Evolutionary conservation across 345 rosid species (phyloP).

Genomic region (Acer campestre): DNA sequence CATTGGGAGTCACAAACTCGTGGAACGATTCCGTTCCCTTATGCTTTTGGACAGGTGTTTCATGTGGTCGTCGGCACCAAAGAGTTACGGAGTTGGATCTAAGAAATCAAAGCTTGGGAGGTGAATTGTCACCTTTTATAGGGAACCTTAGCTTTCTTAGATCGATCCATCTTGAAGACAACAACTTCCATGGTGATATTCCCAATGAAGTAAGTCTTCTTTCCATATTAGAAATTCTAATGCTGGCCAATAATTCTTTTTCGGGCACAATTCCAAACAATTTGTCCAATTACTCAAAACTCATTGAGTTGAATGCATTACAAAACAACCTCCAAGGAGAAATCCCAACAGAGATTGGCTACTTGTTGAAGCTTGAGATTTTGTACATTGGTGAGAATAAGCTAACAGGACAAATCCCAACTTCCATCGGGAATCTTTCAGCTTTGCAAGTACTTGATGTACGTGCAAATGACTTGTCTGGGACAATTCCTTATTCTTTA

Average conservation of each 20-base stretch:
- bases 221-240: neutral
- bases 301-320: neutral
- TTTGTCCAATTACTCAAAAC: slow-evolving; percentile 8
- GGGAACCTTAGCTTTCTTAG: neutral
- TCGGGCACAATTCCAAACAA: neutral
- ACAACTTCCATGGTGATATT: slow-evolving; percentile 2
- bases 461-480: too few species aligned
- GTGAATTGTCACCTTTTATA: neutral
- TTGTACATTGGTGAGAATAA: neutral
- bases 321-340: slow-evolving; percentile 5
- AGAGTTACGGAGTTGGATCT: neutral
- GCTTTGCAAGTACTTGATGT: too few species aligned
- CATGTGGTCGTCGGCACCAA: neutral
- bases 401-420: neutral
- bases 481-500: too few species aligned
- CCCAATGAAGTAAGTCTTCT: slow-evolving; percentile 19
- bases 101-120: neutral
- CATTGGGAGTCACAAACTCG: too few species aligned
- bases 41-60: too few species aligned
- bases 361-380: neutral
- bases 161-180: neutral
- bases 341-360: neutral
- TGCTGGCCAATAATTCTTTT: slow-evolving; percentile 7
- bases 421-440: too few species aligned
- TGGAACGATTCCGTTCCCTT: too few species aligned